phyloP scores from a whole-genome alignment of 2,329 filamentous ascomycete species.

The Aspergillus pseudoglaucus region DNA sequence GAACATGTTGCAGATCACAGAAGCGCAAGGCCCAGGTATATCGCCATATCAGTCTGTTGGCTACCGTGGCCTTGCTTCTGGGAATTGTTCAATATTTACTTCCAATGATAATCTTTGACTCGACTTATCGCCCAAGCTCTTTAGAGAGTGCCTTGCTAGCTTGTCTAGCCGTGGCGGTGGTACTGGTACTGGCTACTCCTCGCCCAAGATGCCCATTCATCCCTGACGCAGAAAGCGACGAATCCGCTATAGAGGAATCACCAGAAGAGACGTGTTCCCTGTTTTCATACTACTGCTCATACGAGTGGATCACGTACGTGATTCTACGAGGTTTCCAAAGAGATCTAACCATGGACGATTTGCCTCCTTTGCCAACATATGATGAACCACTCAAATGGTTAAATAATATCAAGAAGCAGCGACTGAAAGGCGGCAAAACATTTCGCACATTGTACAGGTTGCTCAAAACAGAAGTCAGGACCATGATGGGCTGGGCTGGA shows the following conservation, averaged over 20 bases:
- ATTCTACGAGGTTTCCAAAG: conserved; percentile 22
- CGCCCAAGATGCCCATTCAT: conserved; percentile 12
- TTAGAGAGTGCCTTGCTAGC: conserved; percentile 13
- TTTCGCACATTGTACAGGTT: conserved; percentile 19
- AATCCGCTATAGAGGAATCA: conserved; percentile 9
- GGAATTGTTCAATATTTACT: conserved; percentile 15
- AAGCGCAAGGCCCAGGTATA: conserved; percentile 10
- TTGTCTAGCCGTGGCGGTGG: conserved; percentile 12
- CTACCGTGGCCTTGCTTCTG: conserved; percentile 12
- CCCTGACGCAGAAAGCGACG: conserved; percentile 11
- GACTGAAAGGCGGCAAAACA: conserved; percentile 21
- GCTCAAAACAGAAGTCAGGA: conserved; percentile 19
- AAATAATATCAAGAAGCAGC: conserved; percentile 16
- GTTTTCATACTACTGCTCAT: conserved; percentile 28
- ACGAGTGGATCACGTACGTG: conserved; percentile 28
- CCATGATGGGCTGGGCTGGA: conserved; percentile 22
- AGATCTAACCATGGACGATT: conserved; percentile 26
- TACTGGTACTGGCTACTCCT: conserved; percentile 11
- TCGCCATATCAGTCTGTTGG: conserved; percentile 19
- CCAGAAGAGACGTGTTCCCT: conserved; percentile 27
- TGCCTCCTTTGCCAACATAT: conserved; percentile 26
- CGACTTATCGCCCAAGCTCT: conserved; percentile 9
- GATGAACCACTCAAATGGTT: conserved; percentile 24
- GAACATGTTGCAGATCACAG: conserved; percentile 11
- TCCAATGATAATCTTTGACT: conserved; percentile 19